Conservation (phyloP, 2,329 filamentous ascomycete species). For the Blastomyces parvus region DNA sequence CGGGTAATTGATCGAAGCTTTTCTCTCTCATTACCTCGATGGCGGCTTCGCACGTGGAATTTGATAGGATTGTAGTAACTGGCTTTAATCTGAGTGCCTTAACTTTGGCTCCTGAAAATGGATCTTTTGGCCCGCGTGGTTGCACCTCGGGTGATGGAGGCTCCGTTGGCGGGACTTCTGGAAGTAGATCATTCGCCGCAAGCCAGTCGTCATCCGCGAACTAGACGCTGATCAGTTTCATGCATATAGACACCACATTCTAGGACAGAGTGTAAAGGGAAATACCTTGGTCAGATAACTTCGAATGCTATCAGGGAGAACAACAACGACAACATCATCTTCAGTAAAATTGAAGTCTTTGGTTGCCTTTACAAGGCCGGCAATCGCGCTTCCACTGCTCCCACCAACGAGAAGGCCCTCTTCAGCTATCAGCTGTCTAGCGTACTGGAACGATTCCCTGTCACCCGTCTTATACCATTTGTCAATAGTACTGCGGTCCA, state of each 20-base stretch:
- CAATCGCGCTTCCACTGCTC: conserved; percentile 85
- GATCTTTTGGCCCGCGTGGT: conserved; percentile 46
- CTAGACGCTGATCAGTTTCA: conserved; percentile 25
- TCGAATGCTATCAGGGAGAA: conserved; percentile 90
- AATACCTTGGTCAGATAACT: conserved; percentile 82
- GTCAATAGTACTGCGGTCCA: conserved; percentile 70
- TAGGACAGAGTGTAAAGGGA: not conserved
- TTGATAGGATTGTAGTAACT: conserved; percentile 69
- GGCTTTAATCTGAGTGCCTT: conserved; percentile 80
- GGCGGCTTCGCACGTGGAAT: conserved; percentile 68
- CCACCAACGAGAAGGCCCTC: conserved; percentile 91
- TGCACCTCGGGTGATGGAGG: conserved; percentile 24
- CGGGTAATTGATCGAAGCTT: conserved; percentile 94
- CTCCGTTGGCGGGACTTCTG: conserved; percentile 42
- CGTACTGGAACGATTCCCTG: conserved; percentile 77
- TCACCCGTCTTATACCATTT: conserved; percentile 99
- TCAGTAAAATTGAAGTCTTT: conserved; percentile 68
- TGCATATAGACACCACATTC: not conserved
- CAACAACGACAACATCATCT: conserved; percentile 79
- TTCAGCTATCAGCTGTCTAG: conserved; percentile 83
- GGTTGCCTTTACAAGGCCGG: conserved; percentile 65
- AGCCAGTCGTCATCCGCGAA: conserved; percentile 99
- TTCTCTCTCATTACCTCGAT: conserved; percentile 98
- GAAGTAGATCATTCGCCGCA: conserved; percentile 84
- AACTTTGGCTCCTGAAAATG: conserved; percentile 71